These are phyloP conservation scores for Leishmania lainsoni DNA, from an alignment of 208 protist species.

Conservation along the genomic window DNA sequence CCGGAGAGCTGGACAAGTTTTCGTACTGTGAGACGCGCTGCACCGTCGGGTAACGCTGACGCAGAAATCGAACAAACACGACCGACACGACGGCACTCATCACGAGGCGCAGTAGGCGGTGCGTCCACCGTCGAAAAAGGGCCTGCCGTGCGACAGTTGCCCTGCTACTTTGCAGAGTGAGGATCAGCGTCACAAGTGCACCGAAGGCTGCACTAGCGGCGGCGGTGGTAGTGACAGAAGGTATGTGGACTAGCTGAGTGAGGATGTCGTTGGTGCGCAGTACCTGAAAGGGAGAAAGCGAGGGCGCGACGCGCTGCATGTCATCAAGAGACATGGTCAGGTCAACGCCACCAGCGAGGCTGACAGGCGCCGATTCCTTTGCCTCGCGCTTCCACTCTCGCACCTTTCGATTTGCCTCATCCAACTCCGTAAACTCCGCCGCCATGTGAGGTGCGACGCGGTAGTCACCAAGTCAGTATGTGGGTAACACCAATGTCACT, in stretches of 20 bases:
- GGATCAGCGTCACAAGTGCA: slow-evolving; percentile 21
- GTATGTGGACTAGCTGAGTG: slow-evolving; percentile 35
- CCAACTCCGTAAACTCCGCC: slow-evolving; percentile 19
- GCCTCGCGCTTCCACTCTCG: slow-evolving; percentile 47
- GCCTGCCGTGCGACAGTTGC: background rate
- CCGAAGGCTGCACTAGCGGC: slow-evolving; percentile 40
- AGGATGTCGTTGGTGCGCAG: slow-evolving; percentile 39
- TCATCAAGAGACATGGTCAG: slow-evolving; percentile 43
- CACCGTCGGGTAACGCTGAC: slow-evolving; percentile 29
- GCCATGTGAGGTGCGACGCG: background rate
- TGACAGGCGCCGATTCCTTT: slow-evolving; percentile 23
- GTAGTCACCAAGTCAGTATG: too few relatives aligned
- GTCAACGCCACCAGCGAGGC: slow-evolving; percentile 36
- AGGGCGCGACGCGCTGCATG: slow-evolving; percentile 8
- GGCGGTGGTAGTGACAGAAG: slow-evolving; percentile 44
- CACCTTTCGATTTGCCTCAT: slow-evolving; percentile 44
- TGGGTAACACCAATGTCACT: background rate
- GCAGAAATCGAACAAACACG: slow-evolving; percentile 37
- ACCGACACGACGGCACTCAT: background rate
- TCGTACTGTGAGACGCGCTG: slow-evolving; percentile 35
- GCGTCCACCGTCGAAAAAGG: background rate
- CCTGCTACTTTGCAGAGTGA: background rate
- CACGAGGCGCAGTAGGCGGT: slow-evolving; percentile 8
- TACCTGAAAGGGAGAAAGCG: slow-evolving; percentile 30
- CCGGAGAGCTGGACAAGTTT: slow-evolving; percentile 43